These are phyloP conservation scores for Orbilia oligospora DNA, from an alignment of 2,329 filamentous ascomycete genomes.

Conservation along the genomic window DNA sequence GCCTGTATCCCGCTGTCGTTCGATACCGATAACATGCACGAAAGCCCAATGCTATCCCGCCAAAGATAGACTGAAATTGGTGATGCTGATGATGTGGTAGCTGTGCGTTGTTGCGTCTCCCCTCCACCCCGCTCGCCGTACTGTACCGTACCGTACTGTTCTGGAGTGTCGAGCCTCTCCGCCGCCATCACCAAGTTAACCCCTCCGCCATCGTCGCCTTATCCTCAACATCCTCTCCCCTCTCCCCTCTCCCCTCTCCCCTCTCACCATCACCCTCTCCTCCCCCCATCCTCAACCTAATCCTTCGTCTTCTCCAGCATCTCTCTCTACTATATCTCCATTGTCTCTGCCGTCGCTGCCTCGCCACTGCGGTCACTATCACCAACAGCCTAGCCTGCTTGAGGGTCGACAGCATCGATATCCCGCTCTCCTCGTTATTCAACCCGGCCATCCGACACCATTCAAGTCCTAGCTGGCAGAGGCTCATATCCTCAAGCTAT, in stretches of 20 bases:
- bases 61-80: slow-evolving; percentile 22
- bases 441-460: slow-evolving; percentile 10
- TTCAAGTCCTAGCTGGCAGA: slow-evolving; percentile 2
- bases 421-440: neutral
- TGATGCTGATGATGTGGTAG: slow-evolving; percentile 23
- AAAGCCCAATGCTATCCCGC: slow-evolving; percentile 23
- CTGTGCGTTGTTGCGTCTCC: slow-evolving; percentile 43
- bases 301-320: slow-evolving; percentile 36
- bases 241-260: slow-evolving; percentile 33
- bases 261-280: slow-evolving; percentile 33
- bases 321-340: slow-evolving; percentile 60
- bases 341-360: slow-evolving; percentile 29
- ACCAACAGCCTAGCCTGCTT: slow-evolving; percentile 25
- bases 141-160: neutral
- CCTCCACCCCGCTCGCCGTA: slow-evolving; percentile 38
- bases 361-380: slow-evolving; percentile 9
- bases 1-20: slow-evolving; percentile 20
- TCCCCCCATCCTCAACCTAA: slow-evolving; percentile 41
- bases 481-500: slow-evolving; percentile 6
- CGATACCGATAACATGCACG: slow-evolving; percentile 26
- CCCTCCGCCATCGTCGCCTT: slow-evolving; percentile 38
- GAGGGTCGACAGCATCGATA: slow-evolving; percentile 23
- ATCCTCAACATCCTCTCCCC: slow-evolving; percentile 29
- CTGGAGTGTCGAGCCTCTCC: slow-evolving; percentile 15
- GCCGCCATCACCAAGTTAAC: slow-evolving; percentile 21